phyloP scores from a whole-genome alignment of 306 rosid species.

The Carpinus viminea region DNA sequence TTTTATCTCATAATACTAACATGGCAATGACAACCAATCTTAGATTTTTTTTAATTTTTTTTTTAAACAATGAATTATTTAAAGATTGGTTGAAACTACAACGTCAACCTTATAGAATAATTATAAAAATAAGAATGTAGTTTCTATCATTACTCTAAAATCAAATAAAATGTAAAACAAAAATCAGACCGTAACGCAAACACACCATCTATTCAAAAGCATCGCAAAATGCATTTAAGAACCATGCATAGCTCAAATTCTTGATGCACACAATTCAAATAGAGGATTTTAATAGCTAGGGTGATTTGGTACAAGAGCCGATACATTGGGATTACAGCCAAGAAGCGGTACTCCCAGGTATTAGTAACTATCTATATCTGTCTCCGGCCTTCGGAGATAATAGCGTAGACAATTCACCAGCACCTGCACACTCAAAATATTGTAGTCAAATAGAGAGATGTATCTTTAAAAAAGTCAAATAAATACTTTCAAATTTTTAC shows the following conservation, averaged over 20 bases:
- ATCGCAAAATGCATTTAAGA: conserved; percentile 4
- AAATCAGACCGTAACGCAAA: not conserved
- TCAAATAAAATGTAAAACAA: not conserved
- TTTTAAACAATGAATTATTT: too few relatives aligned
- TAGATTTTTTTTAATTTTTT: too few relatives aligned
- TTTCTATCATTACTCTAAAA: too few relatives aligned
- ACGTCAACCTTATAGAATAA: too few relatives aligned
- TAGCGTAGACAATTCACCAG: conserved; percentile 85
- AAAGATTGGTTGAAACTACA: too few relatives aligned
- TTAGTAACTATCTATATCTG: conserved; percentile 85
- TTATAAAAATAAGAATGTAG: too few relatives aligned
- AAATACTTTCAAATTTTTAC: too few relatives aligned
- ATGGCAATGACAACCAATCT: too few relatives aligned
- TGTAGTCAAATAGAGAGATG: conserved; percentile 1
- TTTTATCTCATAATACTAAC: too few relatives aligned
- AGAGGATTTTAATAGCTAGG: not conserved
- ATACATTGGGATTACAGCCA: conserved; percentile 14
- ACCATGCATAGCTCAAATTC: conserved; percentile 4
- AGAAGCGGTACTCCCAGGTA: not conserved
- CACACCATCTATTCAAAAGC: not conserved
- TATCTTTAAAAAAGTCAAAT: not conserved
- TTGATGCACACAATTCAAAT: conserved; percentile 5
- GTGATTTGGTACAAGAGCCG: conserved; percentile 15
- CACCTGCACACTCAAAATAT: conserved; percentile 53
- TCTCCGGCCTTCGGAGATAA: conserved; percentile 90